Percentiles rank a stretch among this genome's conserved stretches.
Evolutionary conservation across 2,329 filamentous ascomycete genomes (phyloP).

Genomic region (Pleomassaria siparia): DNA sequence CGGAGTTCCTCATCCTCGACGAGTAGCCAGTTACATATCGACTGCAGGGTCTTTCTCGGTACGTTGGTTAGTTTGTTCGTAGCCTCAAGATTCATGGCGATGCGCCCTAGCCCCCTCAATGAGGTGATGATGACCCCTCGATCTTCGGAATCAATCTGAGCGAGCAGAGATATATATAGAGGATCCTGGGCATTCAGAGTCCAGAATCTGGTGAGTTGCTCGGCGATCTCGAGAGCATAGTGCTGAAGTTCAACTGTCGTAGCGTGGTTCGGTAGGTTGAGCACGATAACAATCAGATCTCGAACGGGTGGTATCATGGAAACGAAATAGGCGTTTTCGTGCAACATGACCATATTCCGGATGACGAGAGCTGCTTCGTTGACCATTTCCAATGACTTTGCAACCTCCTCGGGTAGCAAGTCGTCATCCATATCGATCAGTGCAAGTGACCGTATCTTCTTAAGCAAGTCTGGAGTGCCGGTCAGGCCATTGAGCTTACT

Average conservation of each 20-base stretch:
- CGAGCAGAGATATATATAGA: constrained; percentile 73
- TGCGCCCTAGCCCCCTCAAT: constrained; percentile 78
- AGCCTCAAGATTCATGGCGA: constrained; percentile 82
- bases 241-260: constrained; percentile 82
- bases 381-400: constrained; percentile 71
- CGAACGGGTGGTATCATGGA: constrained; percentile 73
- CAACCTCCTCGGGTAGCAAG: constrained; percentile 70
- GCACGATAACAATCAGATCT: constrained; percentile 79
- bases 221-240: constrained; percentile 86
- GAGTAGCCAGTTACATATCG: constrained; percentile 71
- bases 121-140: constrained; percentile 79
- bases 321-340: constrained; percentile 83
- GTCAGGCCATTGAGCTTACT: constrained; percentile 65
- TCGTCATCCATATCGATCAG: constrained; percentile 63
- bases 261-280: constrained; percentile 74
- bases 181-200: constrained; percentile 71
- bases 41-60: constrained; percentile 64
- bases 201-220: constrained; percentile 84
- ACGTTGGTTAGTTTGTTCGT: constrained; percentile 76
- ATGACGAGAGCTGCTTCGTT: constrained; percentile 86
- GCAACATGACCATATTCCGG: constrained; percentile 92
- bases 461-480: constrained; percentile 71
- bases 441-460: constrained; percentile 66
- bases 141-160: constrained; percentile 60
- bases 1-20: constrained; percentile 89